These are phyloP conservation scores for Amniculicola lignicola DNA, from an alignment of 495 filamentous ascomycete species.

Conservation along the genomic window DNA sequence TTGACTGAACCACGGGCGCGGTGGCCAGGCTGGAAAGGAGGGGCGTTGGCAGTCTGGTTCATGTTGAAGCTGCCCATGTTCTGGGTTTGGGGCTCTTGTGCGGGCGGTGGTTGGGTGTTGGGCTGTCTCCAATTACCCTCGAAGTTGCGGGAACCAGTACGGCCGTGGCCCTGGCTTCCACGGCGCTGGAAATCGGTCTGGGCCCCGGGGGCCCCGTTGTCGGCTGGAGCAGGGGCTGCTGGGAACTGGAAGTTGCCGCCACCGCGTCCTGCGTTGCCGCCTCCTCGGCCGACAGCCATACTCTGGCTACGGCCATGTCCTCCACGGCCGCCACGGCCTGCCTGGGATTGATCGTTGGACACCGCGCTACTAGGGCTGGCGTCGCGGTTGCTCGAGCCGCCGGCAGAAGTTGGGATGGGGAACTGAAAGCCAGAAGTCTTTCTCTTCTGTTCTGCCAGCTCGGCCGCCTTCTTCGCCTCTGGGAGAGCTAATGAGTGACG, in stretches of 20 bases:
- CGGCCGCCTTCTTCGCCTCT: constrained; percentile 96
- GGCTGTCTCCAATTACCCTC: constrained; percentile 97
- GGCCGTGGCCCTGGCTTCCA: constrained; percentile 69
- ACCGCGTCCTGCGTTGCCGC: constrained; percentile 54
- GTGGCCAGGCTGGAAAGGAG: constrained; percentile 86
- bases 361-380: constrained; percentile 45
- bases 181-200: constrained; percentile 69
- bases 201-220: constrained; percentile 39
- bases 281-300: constrained; percentile 62
- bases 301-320: constrained; percentile 66
- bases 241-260: constrained; percentile 68
- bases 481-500: constrained; percentile 92
- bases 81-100: constrained; percentile 39
- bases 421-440: constrained; percentile 94
- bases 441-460: constrained; percentile 93
- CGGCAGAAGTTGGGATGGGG: constrained; percentile 71
- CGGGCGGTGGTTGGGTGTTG: constrained; percentile 51
- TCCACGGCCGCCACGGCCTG: constrained; percentile 48
- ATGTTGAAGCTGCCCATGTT: constrained; percentile 66
- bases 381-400: constrained; percentile 48
- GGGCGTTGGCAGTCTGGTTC: constrained; percentile 48
- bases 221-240: constrained; percentile 52
- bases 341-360: constrained; percentile 31
- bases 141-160: constrained; percentile 85
- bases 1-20: constrained; percentile 79